phyloP scores from a whole-genome alignment of 208 protist species.

The Leishmania aethiopica region DNA sequence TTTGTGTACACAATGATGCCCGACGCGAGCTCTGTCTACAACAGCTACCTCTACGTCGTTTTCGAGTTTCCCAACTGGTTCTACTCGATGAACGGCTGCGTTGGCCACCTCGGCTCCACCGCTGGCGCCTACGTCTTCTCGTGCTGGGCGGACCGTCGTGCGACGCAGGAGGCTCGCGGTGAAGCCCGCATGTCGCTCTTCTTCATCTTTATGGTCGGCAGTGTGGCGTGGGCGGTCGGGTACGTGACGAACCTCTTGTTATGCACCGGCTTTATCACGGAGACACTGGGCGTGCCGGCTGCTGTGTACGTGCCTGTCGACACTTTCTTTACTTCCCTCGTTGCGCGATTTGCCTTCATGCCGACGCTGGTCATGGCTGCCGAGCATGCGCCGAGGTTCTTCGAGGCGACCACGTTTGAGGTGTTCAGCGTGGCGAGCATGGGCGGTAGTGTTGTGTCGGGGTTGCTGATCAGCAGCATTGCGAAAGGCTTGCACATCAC shows the following conservation, averaged over 20 bases:
- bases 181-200: slow-evolving; percentile 33
- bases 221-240: slow-evolving; percentile 46
- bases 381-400: slow-evolving; percentile 54
- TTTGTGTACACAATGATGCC: slow-evolving; percentile 61
- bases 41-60: slow-evolving; percentile 44
- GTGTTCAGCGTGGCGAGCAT: slow-evolving; percentile 52
- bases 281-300: slow-evolving; percentile 31
- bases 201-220: slow-evolving; percentile 52
- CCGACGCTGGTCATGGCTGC: slow-evolving; percentile 52
- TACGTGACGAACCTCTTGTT: slow-evolving; percentile 54
- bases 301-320: slow-evolving; percentile 45
- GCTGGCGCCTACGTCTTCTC: slow-evolving; percentile 47
- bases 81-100: slow-evolving; percentile 41
- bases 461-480: slow-evolving; percentile 39
- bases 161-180: slow-evolving; percentile 29
- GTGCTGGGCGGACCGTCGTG: slow-evolving; percentile 41
- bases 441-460: slow-evolving; percentile 38
- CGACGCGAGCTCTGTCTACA: slow-evolving; percentile 41
- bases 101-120: slow-evolving; percentile 41
- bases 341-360: slow-evolving; percentile 64
- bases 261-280: slow-evolving; percentile 43
- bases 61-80: slow-evolving; percentile 44
- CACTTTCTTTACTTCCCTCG: slow-evolving; percentile 46
- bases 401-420: slow-evolving; percentile 52
- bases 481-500: slow-evolving; percentile 31